phyloP scores from a whole-genome alignment of 225 moss, liverwort and hornwort species.

The Polytrichum formosum region DNA sequence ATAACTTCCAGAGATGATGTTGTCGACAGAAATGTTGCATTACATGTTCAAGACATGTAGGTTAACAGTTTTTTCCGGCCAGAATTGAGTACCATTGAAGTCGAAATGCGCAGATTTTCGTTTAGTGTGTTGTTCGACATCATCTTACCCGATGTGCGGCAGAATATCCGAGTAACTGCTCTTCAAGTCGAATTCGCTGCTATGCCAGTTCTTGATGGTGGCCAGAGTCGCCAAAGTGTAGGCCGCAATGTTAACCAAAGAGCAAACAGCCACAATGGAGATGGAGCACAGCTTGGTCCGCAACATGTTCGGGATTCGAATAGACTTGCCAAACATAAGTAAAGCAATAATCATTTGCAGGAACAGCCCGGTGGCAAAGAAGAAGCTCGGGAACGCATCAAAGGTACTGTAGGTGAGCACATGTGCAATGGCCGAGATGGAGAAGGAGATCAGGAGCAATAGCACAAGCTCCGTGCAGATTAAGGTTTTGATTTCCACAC shows the following conservation, averaged over 20 bases:
- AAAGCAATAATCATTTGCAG: constrained; percentile 10
- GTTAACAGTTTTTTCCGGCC: too few species aligned
- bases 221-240: neutral
- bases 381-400: constrained; percentile 2
- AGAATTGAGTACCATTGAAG: too few species aligned
- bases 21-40: too few species aligned
- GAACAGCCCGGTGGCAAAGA: constrained; percentile 5
- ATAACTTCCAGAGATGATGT: too few species aligned
- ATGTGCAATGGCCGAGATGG: constrained; percentile 1
- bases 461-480: constrained; percentile 13
- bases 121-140: too few species aligned
- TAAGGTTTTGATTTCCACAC: constrained; percentile 8
- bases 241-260: constrained; percentile 11
- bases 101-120: too few species aligned
- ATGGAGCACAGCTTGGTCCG: constrained; percentile 14
- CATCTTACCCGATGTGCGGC: constrained; percentile 6
- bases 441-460: neutral
- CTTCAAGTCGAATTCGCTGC: constrained; percentile 4
- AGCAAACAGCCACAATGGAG: constrained; percentile 9
- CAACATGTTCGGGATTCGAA: constrained; percentile 4
- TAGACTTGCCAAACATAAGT: constrained; percentile 17
- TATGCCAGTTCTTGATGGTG: constrained; percentile 13
- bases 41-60: too few species aligned
- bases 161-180: neutral
- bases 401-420: neutral